Base-by-base conservation (phyloP, 495 filamentous ascomycete species). In the Friedmanniomyces endolithicus region DNA sequence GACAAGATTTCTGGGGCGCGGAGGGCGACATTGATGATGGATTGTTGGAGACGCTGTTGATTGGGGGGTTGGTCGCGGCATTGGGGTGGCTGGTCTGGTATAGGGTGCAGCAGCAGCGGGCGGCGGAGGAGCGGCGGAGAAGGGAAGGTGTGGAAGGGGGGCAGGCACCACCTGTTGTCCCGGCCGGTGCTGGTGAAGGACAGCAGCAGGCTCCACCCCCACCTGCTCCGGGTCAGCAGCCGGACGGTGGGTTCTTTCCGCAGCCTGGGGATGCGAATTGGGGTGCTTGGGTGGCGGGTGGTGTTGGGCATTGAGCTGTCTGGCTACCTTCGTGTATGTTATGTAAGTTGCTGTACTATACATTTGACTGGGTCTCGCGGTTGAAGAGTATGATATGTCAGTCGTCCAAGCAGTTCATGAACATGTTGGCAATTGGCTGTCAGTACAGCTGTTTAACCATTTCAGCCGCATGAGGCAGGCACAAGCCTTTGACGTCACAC, bases 21-120 rank as follows among this genome's bases (percentile, higher is more conserved):
- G 81, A 88, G 61, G 84, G 80, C 48, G 81, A 83, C 7, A 75
- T 88, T 54, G 85, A 89, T 55, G 86, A 85, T 25, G 81, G 82
- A 6, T 71, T 94, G 6, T 57, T 96, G 11, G 92, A 99, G 68
- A 90, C 84, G 33, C 63, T 95, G 12, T 74, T 94, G 22, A 95
- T 99, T 55, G 69, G 95, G 1, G 82, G 76, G 0, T 66, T 97
- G 39, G 82, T 86, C 1, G 85, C 80, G 0, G 80, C 81, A 0
- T 73, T 97, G 27, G 76, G 85, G 0, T 79, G 86, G 48, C 70
- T 97, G 53, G 77, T 97, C 23, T 90, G 86, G 63, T 89, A 92
- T 65, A 75, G 94, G 27, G 82, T 88, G 53, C 84, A 90, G 62
- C 72, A 77, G 47, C 70, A 73, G 53, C 57, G 69, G 48, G 6